Percentiles rank a stretch among this genome's conserved stretches.
Conservation (phyloP, 2,329 filamentous ascomycete genomes). For the Myriosclerotinia curreyana region DNA sequence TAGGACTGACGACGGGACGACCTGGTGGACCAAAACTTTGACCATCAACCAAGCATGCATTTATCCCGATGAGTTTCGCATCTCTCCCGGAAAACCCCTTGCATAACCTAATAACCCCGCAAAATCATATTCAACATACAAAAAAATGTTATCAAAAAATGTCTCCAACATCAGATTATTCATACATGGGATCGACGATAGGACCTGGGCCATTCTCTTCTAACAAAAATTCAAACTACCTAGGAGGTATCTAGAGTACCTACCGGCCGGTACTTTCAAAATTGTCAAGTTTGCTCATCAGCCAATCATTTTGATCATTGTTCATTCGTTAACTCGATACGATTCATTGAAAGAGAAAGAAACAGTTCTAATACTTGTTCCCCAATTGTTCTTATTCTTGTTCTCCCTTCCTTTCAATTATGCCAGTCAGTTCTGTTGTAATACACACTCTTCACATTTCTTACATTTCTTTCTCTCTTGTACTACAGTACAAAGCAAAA, state of each 20-base stretch:
- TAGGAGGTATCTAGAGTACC: not conserved
- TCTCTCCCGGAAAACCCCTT: not conserved
- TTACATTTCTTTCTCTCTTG: not conserved
- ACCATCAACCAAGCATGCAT: constrained; percentile 15
- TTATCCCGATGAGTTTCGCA: not conserved
- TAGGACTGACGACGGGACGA: not conserved
- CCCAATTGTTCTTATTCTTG: constrained; percentile 11
- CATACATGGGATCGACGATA: constrained; percentile 11
- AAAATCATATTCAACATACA: not conserved
- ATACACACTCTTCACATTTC: not conserved
- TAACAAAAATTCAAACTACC: constrained; percentile 4
- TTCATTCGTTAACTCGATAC: too few relatives aligned
- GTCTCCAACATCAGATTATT: constrained; percentile 18
- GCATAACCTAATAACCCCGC: constrained; percentile 15
- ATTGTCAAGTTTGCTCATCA: not conserved
- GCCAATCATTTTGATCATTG: constrained; percentile 7
- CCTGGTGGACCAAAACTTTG: constrained; percentile 6
- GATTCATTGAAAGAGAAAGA: too few relatives aligned
- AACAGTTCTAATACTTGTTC: constrained; percentile 4
- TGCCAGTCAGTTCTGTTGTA: not conserved
- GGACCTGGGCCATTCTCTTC: constrained; percentile 5
- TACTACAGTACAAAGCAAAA: constrained; percentile 21
- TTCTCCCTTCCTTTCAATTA: not conserved
- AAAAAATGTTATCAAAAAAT: not conserved
- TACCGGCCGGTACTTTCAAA: not conserved